These are phyloP conservation scores for Asterella californica DNA, from an alignment of 225 moss, liverwort and hornwort species.

Conservation along the genomic window DNA sequence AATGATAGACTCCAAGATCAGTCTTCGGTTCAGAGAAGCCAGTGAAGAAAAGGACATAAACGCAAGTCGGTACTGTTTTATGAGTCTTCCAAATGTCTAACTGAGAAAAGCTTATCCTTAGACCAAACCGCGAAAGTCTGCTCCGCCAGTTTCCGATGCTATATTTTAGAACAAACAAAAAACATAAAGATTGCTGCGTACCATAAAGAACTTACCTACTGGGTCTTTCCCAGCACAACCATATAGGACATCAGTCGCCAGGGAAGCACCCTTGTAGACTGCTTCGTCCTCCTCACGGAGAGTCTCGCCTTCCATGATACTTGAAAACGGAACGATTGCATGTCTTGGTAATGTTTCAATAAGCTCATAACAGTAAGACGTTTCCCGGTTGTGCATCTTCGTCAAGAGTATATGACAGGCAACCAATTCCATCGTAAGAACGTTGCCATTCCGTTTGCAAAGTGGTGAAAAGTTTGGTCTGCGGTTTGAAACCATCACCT, in stretches of 20 bases:
- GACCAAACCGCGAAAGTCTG: background rate
- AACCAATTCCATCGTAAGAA: background rate
- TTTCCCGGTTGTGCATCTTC: slow-evolving; percentile 53
- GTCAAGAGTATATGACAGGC: background rate
- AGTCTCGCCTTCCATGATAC: slow-evolving; percentile 4
- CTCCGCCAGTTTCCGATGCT: background rate
- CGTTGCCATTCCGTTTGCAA: background rate
- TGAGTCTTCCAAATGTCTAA: background rate
- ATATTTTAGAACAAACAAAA: background rate
- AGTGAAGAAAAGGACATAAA: background rate
- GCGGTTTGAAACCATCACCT: background rate
- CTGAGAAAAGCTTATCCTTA: background rate
- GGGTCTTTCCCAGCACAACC: background rate
- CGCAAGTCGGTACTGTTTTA: background rate
- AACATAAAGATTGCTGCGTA: background rate
- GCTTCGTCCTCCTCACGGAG: background rate
- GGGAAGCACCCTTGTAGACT: background rate
- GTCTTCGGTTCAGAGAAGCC: background rate
- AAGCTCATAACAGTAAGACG: slow-evolving; percentile 68
- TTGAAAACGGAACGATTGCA: slow-evolving; percentile 46
- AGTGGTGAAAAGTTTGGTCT: background rate
- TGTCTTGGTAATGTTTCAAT: slow-evolving; percentile 63
- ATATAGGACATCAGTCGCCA: background rate
- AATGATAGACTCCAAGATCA: background rate
- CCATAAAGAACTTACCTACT: background rate